These are phyloP conservation scores for Populus tomentosa DNA, from an alignment of 441 rosid genomes.

Conservation along the genomic window DNA sequence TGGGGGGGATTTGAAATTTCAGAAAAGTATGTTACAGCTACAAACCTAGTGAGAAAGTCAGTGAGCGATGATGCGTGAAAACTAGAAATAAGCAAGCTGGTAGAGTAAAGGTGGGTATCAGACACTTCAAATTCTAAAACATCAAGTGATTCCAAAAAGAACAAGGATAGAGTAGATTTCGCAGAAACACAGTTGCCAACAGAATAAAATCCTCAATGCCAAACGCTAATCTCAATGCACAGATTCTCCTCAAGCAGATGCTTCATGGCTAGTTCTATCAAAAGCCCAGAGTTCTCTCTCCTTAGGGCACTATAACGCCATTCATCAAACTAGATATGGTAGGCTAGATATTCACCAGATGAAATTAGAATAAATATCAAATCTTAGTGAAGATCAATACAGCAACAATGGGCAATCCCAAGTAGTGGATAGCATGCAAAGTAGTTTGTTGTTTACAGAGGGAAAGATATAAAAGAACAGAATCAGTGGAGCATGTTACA, in stretches of 20 bases:
- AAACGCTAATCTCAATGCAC: not conserved
- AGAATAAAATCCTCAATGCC: not conserved
- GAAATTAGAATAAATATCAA: not conserved
- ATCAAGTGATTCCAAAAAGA: not conserved
- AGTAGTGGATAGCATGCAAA: not conserved
- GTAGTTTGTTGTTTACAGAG: not conserved
- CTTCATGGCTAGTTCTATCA: not conserved
- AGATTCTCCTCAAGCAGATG: not conserved
- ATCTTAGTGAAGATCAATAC: not conserved
- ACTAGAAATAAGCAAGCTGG: not conserved
- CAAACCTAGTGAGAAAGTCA: not conserved
- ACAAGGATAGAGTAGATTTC: not conserved
- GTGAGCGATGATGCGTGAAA: too few species aligned
- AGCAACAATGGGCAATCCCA: not conserved
- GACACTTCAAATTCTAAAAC: not conserved
- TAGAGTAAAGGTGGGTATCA: not conserved
- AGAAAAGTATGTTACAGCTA: not conserved
- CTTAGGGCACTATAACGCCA: not conserved
- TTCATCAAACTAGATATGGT: not conserved
- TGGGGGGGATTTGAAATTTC: not conserved
- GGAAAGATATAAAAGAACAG: not conserved
- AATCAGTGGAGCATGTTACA: not conserved
- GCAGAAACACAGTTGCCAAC: not conserved
- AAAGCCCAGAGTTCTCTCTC: not conserved
- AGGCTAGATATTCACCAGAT: not conserved